Evolutionary conservation across 2,329 filamentous ascomycete genomes (phyloP).

Genomic region (Diplodia mutila): DNA sequence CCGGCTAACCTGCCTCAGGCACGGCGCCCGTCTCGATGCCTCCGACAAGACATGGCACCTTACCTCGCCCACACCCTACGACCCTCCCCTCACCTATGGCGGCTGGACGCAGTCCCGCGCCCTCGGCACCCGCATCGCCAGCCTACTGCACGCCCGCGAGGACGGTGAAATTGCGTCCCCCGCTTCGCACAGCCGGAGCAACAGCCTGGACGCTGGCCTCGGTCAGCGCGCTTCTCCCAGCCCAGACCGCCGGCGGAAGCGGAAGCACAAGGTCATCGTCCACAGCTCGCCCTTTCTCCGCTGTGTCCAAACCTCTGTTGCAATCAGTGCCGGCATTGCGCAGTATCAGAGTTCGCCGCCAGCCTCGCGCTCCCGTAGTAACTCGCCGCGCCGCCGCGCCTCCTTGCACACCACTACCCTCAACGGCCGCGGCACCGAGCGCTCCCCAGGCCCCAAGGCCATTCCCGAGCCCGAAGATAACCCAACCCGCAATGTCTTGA

Average conservation of each 20-base stretch:
- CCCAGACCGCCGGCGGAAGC: slow-evolving; percentile 46
- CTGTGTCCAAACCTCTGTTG: slow-evolving; percentile 90
- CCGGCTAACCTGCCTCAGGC: slow-evolving; percentile 54
- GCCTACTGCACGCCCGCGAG: slow-evolving; percentile 59
- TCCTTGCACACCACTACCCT: slow-evolving; percentile 13
- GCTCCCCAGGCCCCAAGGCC: slow-evolving; percentile 35
- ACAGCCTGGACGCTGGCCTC: slow-evolving; percentile 29
- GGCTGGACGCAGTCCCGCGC: slow-evolving; percentile 87
- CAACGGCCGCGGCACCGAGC: slow-evolving; percentile 26
- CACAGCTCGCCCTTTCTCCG: slow-evolving; percentile 93
- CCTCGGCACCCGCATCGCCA: slow-evolving; percentile 82
- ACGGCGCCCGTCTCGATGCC: slow-evolving; percentile 91
- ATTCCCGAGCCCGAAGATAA: slow-evolving; percentile 45
- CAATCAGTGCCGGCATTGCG: slow-evolving; percentile 81
- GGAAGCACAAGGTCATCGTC: slow-evolving; percentile 77
- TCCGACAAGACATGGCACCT: slow-evolving; percentile 96
- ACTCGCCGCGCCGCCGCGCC: slow-evolving; percentile 25
- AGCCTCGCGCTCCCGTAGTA: slow-evolving; percentile 33
- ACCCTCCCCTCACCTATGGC: slow-evolving; percentile 91
- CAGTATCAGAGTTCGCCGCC: slow-evolving; percentile 56
- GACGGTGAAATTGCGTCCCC: slow-evolving; percentile 50
- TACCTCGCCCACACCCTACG: slow-evolving; percentile 89
- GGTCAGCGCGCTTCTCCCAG: neutral
- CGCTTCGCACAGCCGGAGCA: slow-evolving; percentile 30
- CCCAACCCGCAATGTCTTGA: slow-evolving; percentile 40